Percentiles rank a stretch among this genome's conserved stretches.
These are phyloP conservation scores for Nadsonia starkeyi-henricii DNA, from an alignment of 1,139 yeast species.

Conservation along the genomic window DNA sequence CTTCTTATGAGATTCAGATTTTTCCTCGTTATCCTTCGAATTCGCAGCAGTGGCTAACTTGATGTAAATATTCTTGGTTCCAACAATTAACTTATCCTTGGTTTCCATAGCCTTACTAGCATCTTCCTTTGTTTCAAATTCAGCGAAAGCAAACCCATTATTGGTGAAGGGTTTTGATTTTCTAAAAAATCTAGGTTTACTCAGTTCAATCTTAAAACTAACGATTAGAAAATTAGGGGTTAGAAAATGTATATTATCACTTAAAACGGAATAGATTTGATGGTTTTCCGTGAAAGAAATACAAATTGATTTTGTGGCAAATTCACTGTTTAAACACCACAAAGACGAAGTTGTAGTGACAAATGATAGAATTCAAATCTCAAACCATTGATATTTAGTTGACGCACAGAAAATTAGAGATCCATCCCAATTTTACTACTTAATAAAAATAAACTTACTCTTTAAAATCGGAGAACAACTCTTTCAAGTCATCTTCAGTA, in stretches of 20 bases:
- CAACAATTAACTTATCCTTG: not conserved
- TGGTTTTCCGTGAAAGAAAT: too few relatives aligned
- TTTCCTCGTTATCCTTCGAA: not conserved
- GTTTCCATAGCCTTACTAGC: not conserved
- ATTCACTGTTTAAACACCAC: too few relatives aligned
- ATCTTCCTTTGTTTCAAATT: constrained; percentile 8
- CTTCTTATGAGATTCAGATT: not conserved
- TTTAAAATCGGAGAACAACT: constrained; percentile 33
- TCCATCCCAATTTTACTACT: too few relatives aligned
- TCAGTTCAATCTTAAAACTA: not conserved
- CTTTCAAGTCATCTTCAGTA: constrained; percentile 46
- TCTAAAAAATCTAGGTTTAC: not conserved
- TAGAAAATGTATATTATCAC: too few relatives aligned
- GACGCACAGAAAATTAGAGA: too few relatives aligned
- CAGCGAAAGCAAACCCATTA: not conserved
- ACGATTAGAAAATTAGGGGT: not conserved
- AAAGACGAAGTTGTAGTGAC: too few relatives aligned
- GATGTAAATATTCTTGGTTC: not conserved
- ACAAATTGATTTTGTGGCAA: too few relatives aligned
- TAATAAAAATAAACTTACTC: not conserved
- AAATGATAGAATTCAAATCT: too few relatives aligned
- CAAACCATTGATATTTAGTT: too few relatives aligned
- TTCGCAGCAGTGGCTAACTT: not conserved
- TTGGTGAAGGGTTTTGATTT: not conserved
- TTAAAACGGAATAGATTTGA: too few relatives aligned